Conservation (phyloP, 768 basidiomycete genomes). For the Floccularia luteovirens region DNA sequence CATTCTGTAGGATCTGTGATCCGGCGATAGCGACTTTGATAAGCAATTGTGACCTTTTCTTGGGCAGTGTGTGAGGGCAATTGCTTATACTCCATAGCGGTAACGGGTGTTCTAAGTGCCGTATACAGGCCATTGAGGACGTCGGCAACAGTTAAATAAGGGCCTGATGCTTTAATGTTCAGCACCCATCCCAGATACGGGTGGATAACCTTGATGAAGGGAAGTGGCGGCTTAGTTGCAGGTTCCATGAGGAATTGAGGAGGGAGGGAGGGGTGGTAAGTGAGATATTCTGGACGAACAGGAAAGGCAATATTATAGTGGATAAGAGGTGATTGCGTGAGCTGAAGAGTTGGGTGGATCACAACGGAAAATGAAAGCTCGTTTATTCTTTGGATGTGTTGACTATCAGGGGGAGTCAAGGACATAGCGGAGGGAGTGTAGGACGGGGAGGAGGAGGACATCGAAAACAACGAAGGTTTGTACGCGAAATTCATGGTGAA, state of each 20-base stretch:
- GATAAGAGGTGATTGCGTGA: slow-evolving; percentile 4
- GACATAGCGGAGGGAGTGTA: no score
- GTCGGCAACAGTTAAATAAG: slow-evolving; percentile 30
- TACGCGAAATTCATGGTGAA: no score
- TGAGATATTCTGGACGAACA: slow-evolving; percentile 3
- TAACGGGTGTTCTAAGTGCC: slow-evolving; percentile 31
- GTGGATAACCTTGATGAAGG: slow-evolving; percentile 22
- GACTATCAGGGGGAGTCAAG: no score
- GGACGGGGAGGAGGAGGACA: no score
- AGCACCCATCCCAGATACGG: slow-evolving; percentile 24
- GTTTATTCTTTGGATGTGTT: neutral
- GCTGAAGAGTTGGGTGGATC: neutral
- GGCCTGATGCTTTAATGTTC: slow-evolving; percentile 18
- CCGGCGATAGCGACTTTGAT: slow-evolving; percentile 27
- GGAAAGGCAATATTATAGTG: neutral
- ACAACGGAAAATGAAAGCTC: neutral
- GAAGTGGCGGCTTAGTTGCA: slow-evolving; percentile 24
- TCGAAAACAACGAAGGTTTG: no score
- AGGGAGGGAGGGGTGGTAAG: slow-evolving; percentile 13
- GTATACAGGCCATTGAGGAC: slow-evolving; percentile 38
- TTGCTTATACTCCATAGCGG: slow-evolving; percentile 28
- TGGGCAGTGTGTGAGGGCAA: slow-evolving; percentile 21
- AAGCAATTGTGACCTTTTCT: slow-evolving; percentile 32
- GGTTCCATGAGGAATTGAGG: slow-evolving; percentile 16
- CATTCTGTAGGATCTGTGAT: slow-evolving; percentile 19